Evolutionary conservation across 352 stramenopile genomes (phyloP).

Genomic region (Phytopythium sindhum): DNA sequence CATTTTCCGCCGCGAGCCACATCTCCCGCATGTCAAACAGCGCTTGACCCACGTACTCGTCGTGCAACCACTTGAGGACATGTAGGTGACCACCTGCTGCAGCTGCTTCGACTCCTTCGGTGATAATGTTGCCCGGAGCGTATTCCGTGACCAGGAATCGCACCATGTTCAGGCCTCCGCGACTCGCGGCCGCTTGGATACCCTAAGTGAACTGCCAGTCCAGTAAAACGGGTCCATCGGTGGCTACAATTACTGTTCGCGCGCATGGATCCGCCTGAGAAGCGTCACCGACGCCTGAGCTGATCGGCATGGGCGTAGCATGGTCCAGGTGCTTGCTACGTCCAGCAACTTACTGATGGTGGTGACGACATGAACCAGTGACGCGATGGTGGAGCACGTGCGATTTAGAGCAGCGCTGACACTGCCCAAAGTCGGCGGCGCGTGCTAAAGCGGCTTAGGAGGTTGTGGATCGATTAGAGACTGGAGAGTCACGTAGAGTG

Average conservation of each 20-base stretch:
- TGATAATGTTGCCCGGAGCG: not conserved
- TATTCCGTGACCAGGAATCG: constrained; percentile 10
- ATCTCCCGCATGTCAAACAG: constrained; percentile 6
- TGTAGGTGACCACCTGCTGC: constrained; percentile 11
- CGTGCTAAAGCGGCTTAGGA: not conserved
- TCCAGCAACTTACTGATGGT: not conserved
- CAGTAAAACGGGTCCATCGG: constrained; percentile 15
- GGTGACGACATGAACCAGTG: not conserved
- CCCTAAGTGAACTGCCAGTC: constrained; percentile 19
- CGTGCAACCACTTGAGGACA: constrained; percentile 18
- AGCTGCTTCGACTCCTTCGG: not conserved
- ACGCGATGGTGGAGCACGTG: not conserved
- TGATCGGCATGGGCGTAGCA: not conserved
- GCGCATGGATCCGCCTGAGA: not conserved
- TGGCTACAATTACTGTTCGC: not conserved
- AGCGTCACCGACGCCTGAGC: not conserved
- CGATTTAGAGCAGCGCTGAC: not conserved
- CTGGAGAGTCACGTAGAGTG: not conserved
- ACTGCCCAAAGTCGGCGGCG: not conserved
- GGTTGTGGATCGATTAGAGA: too few relatives aligned
- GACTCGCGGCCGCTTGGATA: constrained; percentile 12
- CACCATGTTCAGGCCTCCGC: constrained; percentile 11
- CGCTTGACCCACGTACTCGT: constrained; percentile 8
- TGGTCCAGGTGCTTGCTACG: not conserved
- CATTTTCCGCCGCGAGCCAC: constrained; percentile 12